phyloP scores from a whole-genome alignment of 31 red algal species.

The Asparagopsis taxiformis region DNA sequence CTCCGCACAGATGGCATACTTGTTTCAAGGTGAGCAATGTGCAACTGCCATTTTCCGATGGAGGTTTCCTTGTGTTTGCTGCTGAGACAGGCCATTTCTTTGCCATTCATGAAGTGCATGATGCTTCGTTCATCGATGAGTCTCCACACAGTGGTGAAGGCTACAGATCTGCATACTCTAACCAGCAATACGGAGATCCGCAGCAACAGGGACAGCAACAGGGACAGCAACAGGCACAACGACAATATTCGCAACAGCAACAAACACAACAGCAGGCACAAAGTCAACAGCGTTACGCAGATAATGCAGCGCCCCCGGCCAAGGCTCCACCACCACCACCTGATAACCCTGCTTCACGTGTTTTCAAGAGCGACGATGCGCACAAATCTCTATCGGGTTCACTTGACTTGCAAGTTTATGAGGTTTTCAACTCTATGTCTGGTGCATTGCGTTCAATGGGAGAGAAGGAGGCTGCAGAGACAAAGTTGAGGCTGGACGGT shows the following conservation, averaged over 20 bases:
- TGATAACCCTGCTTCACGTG: conserved; percentile 21
- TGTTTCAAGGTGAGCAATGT: conserved; percentile 74
- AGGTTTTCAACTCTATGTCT: conserved; percentile 56
- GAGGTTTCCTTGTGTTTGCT: conserved; percentile 64
- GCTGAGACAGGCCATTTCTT: conserved; percentile 85
- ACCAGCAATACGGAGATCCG: conserved; percentile 32
- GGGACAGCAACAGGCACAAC: neutral
- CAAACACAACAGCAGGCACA: neutral
- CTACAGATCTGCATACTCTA: conserved; percentile 33
- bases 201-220: neutral
- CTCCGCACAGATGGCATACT: conserved; percentile 58
- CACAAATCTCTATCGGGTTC: conserved; percentile 36
- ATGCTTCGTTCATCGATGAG: conserved; percentile 62
- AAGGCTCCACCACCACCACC: neutral
- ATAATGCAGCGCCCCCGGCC: neutral
- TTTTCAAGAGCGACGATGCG: conserved; percentile 18
- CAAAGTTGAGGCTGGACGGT: conserved; percentile 46
- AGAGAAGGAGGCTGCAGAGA: conserved; percentile 39
- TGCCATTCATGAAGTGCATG: conserved; percentile 75
- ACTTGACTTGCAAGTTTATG: conserved; percentile 62
- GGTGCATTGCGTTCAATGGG: conserved; percentile 27
- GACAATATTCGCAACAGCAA: neutral
- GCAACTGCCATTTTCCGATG: conserved; percentile 38
- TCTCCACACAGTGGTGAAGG: conserved; percentile 26
- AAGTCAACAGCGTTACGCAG: neutral